Base-by-base conservation (phyloP, 2,329 filamentous ascomycete species). In the Scytalidium sp. region DNA sequence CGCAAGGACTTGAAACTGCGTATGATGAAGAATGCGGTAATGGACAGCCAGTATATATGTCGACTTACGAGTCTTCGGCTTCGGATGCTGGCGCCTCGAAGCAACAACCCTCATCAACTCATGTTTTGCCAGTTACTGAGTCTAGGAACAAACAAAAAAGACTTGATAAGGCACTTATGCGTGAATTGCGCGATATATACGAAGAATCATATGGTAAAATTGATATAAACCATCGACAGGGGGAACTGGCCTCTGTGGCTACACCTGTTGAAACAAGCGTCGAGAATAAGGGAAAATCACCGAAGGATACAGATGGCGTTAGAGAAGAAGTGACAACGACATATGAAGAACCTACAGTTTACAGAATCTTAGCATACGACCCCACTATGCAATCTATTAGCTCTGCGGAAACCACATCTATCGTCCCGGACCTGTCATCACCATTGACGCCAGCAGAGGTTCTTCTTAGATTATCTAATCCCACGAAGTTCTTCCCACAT, bases 361-460 rank as follows among this genome's bases (percentile, higher is more conserved):
- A 87, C 71, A 87, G 81, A 62, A 76, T 88, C 27, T 72, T 90
- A 5, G 84, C 81, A 2, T 88, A 84, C 58, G 82, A 88, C 56
- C 71, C 79, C 1, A 71, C 70, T 8, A 82, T 76, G 56, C 75
- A 84, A 56, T 70, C 70, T 11, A 73, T 89, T 57, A 76, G 71
- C 41, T 72, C 76, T 3, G 82, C 81, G 5, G 81, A 85, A 55
- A 85, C 82, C 1, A 79, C 76, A 1, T 84, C 83, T 3, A 67
- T 74, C 2, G 74, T 78, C 1, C 67, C 72, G 1, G 73, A 78
- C 44, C 67, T 65, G 5, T 69, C 78, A n/a, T 62, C 69, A 0
- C 70, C 80, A 0, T 65, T 83, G 19, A 76, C 81, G 0, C 81
- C 85, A 1, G 73, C 80, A 8, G 79, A 86, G 43, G 80, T 80